Evolutionary conservation across 768 basidiomycete species (phyloP).

Genomic region (Roridomyces roridus): DNA sequence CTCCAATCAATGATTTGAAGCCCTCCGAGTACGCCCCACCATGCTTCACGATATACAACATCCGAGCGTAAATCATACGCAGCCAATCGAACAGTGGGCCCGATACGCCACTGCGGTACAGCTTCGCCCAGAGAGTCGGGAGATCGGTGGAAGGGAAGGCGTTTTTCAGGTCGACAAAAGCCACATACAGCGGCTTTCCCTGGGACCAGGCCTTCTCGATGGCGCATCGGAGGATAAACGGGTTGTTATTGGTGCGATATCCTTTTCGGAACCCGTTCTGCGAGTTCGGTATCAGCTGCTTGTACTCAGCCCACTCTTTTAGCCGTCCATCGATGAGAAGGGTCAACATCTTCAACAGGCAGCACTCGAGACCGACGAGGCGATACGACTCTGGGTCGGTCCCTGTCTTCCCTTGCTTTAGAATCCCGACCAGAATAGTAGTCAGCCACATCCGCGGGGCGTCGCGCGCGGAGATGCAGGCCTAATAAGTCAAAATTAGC

Average conservation of each 20-base stretch:
- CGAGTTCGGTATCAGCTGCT: conserved; percentile 27
- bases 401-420: conserved; percentile 25
- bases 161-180: conserved; percentile 34
- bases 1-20: conserved; percentile 28
- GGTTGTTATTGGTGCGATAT: too few relatives aligned
- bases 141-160: conserved; percentile 40
- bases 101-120: conserved; percentile 22
- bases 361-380: too few relatives aligned
- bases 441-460: neutral
- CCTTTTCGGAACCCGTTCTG: conserved; percentile 44
- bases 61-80: conserved; percentile 24
- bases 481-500: too few relatives aligned
- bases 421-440: conserved; percentile 5
- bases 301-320: conserved; percentile 21
- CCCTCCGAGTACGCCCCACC: conserved; percentile 5
- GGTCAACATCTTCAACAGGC: conserved; percentile 29
- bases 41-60: conserved; percentile 24
- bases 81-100: conserved; percentile 35
- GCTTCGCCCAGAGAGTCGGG: conserved; percentile 36
- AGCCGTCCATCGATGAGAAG: conserved; percentile 27
- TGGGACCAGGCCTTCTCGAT: neutral
- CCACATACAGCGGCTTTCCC: conserved; percentile 2
- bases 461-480: too few relatives aligned
- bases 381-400: conserved; percentile 23
- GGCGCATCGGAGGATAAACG: too few relatives aligned